Evolutionary conservation across 371 early-diverging fungal species (phyloP).

Genomic region (Mortierella sp.): DNA sequence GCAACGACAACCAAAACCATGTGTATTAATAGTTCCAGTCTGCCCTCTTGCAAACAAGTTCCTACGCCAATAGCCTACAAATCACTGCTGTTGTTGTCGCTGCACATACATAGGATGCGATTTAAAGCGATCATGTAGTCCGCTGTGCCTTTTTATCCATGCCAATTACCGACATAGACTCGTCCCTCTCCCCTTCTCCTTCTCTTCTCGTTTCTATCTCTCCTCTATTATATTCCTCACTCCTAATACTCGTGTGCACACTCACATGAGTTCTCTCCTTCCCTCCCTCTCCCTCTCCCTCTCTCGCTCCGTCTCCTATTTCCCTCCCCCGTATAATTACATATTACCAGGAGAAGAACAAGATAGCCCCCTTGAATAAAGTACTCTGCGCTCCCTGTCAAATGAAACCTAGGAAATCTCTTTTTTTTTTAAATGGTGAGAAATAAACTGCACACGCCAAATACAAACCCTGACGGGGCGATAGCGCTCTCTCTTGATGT

Average conservation of each 20-base stretch:
- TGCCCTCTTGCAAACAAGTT: too few relatives aligned
- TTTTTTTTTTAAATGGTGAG: not conserved
- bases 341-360: not conserved
- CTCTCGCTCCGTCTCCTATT: not conserved
- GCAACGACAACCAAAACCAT: too few relatives aligned
- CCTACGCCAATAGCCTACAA: too few relatives aligned
- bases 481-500: not conserved
- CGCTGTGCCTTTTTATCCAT: too few relatives aligned
- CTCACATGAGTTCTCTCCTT: not conserved
- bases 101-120: too few relatives aligned
- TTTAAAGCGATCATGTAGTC: not conserved
- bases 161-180: not conserved
- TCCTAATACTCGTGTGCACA: not conserved
- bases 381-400: not conserved
- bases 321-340: not conserved
- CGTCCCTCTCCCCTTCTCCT: not conserved
- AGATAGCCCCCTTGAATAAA: not conserved
- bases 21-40: too few relatives aligned
- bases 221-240: not conserved
- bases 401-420: not conserved
- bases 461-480: not conserved
- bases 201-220: not conserved
- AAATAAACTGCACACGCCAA: too few relatives aligned
- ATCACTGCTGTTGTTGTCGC: too few relatives aligned
- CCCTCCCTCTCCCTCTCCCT: too few relatives aligned